These are phyloP conservation scores for Rhodotorula sp. DNA, from an alignment of 1,284 basidiomycete genomes.

Conservation along the genomic window DNA sequence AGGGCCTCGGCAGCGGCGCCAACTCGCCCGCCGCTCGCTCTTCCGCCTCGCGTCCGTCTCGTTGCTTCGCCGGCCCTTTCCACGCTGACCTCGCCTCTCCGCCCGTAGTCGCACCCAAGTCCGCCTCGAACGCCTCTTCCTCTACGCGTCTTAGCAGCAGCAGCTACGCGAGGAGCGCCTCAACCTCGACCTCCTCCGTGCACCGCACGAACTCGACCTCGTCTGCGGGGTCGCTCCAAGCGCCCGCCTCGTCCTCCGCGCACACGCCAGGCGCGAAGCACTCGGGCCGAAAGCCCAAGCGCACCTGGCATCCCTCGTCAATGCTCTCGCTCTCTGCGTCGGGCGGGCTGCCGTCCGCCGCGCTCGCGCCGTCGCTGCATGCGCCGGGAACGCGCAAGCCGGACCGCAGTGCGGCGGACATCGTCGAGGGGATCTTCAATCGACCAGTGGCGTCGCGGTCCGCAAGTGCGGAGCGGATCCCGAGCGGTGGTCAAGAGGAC, in stretches of 20 bases:
- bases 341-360: neutral
- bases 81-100: no score
- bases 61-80: no score
- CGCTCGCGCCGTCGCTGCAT: no score
- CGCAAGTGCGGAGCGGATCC: neutral
- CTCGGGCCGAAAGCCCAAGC: neutral
- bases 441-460: slow-evolving; percentile 9
- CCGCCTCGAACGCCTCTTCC: neutral
- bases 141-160: neutral
- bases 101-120: neutral
- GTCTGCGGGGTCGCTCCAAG: slow-evolving; percentile 1
- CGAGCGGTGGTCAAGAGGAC: neutral
- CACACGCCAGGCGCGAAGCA: neutral
- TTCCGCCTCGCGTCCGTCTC: slow-evolving; percentile 61
- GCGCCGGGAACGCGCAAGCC: neutral
- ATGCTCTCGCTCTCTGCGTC: neutral
- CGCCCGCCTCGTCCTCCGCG: neutral
- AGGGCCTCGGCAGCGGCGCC: slow-evolving; percentile 4
- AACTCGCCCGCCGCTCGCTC: slow-evolving; percentile 39
- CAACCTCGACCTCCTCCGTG: neutral
- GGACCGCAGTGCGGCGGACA: slow-evolving; percentile 27
- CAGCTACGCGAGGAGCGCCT: neutral
- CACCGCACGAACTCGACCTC: slow-evolving; percentile 16
- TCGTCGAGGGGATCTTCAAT: slow-evolving; percentile 39
- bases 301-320: slow-evolving; percentile 10